phyloP scores from a whole-genome alignment of 805 yeast genomes.

The Saturnispora kantuleensis region DNA sequence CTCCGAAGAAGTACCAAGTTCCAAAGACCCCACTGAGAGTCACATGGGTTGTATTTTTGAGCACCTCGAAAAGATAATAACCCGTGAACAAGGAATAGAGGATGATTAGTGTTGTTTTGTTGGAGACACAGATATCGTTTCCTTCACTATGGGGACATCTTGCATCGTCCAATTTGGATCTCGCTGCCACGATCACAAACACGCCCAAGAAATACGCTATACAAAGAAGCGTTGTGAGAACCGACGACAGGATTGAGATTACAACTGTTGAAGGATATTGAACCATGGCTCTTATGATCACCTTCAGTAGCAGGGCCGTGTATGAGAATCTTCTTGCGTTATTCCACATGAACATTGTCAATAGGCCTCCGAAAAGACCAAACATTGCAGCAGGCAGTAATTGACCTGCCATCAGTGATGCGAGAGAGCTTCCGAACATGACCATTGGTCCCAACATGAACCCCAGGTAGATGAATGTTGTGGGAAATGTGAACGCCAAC shows the following conservation, averaged over 20 bases:
- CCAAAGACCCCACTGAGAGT: conserved; percentile 81
- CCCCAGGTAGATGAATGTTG: conserved; percentile 22
- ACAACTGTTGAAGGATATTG: conserved; percentile 59
- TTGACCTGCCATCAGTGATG: conserved; percentile 16
- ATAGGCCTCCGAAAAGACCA: conserved; percentile 15
- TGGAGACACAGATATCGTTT: conserved; percentile 24
- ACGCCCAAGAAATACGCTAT: conserved; percentile 59
- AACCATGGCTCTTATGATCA: conserved; percentile 67
- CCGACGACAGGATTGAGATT: conserved; percentile 31
- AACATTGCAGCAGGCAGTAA: conserved; percentile 14
- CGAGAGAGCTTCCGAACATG: conserved; percentile 17
- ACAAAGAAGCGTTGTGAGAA: conserved; percentile 46
- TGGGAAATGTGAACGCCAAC: conserved; percentile 22
- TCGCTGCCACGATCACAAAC: conserved; percentile 33
- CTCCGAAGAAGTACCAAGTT: conserved; percentile 72
- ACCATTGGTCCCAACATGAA: conserved; percentile 22
- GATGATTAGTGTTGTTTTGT: conserved; percentile 24
- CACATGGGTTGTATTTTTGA: conserved; percentile 71
- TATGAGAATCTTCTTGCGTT: conserved; percentile 22
- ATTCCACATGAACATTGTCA: conserved; percentile 18
- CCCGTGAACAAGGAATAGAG: conserved; percentile 74
- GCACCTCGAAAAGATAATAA: conserved; percentile 71
- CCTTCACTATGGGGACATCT: conserved; percentile 31
- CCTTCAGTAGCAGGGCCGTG: conserved; percentile 21
- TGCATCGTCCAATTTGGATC: conserved; percentile 37